Percentiles rank a stretch among this genome's conserved stretches.
These are phyloP conservation scores for Saturnispora halmiae DNA, from an alignment of 805 yeast genomes.

Conservation along the genomic window DNA sequence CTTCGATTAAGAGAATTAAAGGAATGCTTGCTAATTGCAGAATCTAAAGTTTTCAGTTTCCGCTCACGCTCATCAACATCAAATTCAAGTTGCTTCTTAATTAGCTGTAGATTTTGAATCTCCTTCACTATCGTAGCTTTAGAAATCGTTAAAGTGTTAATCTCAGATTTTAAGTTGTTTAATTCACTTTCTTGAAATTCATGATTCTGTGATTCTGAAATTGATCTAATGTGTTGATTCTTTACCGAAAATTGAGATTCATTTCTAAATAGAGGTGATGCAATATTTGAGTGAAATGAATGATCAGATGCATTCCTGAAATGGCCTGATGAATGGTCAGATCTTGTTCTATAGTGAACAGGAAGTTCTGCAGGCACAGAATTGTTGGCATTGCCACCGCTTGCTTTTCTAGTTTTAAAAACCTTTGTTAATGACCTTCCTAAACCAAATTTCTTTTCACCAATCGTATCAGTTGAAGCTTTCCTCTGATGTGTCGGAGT, in stretches of 20 bases:
- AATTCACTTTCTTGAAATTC: conserved; percentile 32
- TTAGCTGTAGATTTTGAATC: conserved; percentile 39
- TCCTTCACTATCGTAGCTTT: conserved; percentile 41
- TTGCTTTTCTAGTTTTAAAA: conserved; percentile 24
- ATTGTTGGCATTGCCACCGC: conserved; percentile 12
- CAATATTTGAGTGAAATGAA: conserved; percentile 19
- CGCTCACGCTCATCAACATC: conserved; percentile 32
- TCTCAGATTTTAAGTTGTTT: conserved; percentile 31
- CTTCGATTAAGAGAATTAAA: conserved; percentile 6
- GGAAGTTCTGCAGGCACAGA: background rate
- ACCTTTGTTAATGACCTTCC: conserved; percentile 21
- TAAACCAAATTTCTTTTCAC: conserved; percentile 20
- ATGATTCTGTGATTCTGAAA: conserved; percentile 34
- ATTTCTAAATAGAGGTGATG: conserved; percentile 38
- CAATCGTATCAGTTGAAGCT: conserved; percentile 36
- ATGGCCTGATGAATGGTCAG: conserved; percentile 25
- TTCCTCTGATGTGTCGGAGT: conserved; percentile 5
- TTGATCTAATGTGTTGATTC: conserved; percentile 35
- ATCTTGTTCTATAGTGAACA: conserved; percentile 17
- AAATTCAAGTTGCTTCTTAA: conserved; percentile 37
- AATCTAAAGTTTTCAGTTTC: conserved; percentile 15
- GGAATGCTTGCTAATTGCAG: conserved; percentile 5
- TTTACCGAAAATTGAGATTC: conserved; percentile 13
- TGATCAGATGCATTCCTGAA: conserved; percentile 26
- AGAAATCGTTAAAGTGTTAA: conserved; percentile 31